Evolutionary conservation across 371 early-diverging fungal species (phyloP), one percentile per base, ranked within the genome.

Genomic region (Rhizopus delemar): DNA sequence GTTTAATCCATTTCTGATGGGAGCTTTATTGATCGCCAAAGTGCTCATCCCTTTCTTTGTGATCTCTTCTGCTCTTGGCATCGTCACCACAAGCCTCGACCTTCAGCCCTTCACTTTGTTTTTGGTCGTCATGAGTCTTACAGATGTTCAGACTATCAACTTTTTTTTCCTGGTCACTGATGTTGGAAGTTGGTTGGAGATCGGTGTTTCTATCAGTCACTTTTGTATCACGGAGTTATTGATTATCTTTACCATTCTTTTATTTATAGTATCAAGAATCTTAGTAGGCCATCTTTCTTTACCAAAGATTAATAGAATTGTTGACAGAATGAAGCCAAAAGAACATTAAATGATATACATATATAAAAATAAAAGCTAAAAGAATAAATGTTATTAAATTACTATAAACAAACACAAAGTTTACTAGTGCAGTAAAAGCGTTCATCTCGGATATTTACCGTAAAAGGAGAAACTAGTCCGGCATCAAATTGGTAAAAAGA

Each of bases 181-280:
- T 70, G 83, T 87, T 63, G 98, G 98, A 32, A 88, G 89, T 53
- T 96, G 98, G 98, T 78, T 97, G 32, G 98, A 96, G 69, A 96
- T 97, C 62, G 98, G 97, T n/a, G 93, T 94, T 36, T 90, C 91
- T 49, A 96, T 97, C 65, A 90, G 90, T 59, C 93, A 93, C 59
- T 93, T 91, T 66, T 89, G 89, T 61, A 93, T 93, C 61, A 85
- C 93, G 3, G 88, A 88, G 15, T 74, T 92, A 41, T 95, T 95
- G 78, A 86, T 89, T 58, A 80, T 91, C 48, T 91, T 93, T 62
- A 88, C 89, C 53, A 89, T 89, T 49, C 53, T 90, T 16, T 68
- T 91, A 35, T 91, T 90, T 68, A 70, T 79, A 16, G 75, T 89
- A 13, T 81, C 85, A 8, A 78, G 82, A 39, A 50, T 77, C n/a